A percentile compares a stretch with the other conserved stretches of the same genome.
Evolutionary conservation across 805 yeast species (phyloP).

Genomic region (Clavispora fructus): DNA sequence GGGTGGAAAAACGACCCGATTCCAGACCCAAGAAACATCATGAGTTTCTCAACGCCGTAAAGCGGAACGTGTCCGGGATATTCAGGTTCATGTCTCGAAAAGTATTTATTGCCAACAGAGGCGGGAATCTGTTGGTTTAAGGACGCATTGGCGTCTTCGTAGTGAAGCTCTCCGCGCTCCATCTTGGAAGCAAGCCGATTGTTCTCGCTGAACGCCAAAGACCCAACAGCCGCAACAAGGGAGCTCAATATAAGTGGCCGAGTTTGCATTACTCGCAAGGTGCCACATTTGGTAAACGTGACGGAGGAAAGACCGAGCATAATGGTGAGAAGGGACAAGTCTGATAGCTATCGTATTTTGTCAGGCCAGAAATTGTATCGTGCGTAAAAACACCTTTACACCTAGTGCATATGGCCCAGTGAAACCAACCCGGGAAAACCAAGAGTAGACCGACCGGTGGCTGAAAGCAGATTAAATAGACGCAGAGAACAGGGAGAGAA

Average conservation of each 20-base stretch:
- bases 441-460: too few relatives aligned
- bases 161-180: conserved; percentile 46
- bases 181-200: conserved; percentile 56
- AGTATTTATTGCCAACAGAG: conserved; percentile 22
- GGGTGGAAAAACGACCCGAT: conserved; percentile 75
- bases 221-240: conserved; percentile 18
- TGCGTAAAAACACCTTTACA: neutral
- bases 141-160: conserved; percentile 28
- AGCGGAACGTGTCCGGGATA: conserved; percentile 82
- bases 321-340: neutral
- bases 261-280: conserved; percentile 1
- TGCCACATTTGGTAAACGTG: neutral
- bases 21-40: conserved; percentile 69
- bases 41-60: conserved; percentile 51
- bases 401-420: neutral
- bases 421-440: too few relatives aligned
- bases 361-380: neutral
- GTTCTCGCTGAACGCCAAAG: conserved; percentile 35
- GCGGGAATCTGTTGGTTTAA: conserved; percentile 19
- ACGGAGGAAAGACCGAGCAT: neutral
- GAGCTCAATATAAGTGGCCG: conserved; percentile 11
- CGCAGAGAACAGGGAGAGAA: neutral
- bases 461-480: too few relatives aligned
- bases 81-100: conserved; percentile 38
- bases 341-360: neutral